Evolutionary conservation across 495 filamentous ascomycete genomes (phyloP).

Genomic region (Rhypophila decipiens): DNA sequence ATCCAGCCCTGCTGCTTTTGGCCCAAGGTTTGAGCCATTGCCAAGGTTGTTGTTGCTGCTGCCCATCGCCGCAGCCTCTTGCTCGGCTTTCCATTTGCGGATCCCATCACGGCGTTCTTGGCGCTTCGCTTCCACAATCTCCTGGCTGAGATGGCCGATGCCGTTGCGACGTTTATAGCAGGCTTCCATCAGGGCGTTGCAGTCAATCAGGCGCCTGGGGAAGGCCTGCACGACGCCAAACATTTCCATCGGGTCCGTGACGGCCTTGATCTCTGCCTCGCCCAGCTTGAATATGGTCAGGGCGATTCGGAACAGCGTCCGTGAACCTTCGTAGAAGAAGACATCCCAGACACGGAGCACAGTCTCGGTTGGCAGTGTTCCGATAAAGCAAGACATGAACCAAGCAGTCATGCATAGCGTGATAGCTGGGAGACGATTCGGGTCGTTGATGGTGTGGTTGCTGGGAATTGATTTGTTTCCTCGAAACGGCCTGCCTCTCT

Average conservation of each 20-base stretch:
- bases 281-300: constrained; percentile 90
- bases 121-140: constrained; percentile 55
- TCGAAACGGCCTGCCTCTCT: constrained; percentile 34
- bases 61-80: constrained; percentile 25
- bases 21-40: background rate
- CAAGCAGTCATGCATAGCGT: constrained; percentile 91
- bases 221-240: constrained; percentile 93
- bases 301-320: constrained; percentile 90
- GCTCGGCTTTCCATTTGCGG: constrained; percentile 35
- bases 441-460: constrained; percentile 21
- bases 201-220: constrained; percentile 73
- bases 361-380: constrained; percentile 83
- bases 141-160: constrained; percentile 71
- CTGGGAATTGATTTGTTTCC: constrained; percentile 20
- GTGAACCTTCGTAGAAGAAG: constrained; percentile 92
- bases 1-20: constrained; percentile 18
- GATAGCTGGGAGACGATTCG: constrained; percentile 71
- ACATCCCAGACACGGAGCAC: constrained; percentile 91
- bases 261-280: constrained; percentile 70
- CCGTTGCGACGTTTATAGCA: constrained; percentile 75
- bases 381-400: constrained; percentile 97
- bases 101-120: constrained; percentile 48
- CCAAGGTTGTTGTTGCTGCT: background rate
- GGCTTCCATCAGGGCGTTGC: constrained; percentile 70
- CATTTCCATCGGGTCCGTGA: constrained; percentile 89